phyloP scores from a whole-genome alignment of 2,329 filamentous ascomycete genomes.

The Microcyclospora tardicrescens region DNA sequence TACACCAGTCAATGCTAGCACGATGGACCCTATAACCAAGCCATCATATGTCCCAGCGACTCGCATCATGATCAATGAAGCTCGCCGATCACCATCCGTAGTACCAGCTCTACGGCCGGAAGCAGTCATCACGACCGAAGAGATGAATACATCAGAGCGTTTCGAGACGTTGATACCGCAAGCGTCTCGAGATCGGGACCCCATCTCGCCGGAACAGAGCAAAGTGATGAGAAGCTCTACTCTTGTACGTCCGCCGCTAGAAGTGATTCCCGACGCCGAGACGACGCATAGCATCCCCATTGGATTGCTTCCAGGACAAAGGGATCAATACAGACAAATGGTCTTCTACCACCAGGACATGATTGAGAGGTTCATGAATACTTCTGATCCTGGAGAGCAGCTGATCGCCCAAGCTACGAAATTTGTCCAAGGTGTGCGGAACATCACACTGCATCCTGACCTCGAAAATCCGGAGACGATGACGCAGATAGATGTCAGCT shows the following conservation, averaged over 20 bases:
- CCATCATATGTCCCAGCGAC: constrained; percentile 2
- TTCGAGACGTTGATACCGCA: constrained; percentile 22
- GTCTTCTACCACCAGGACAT: constrained; percentile 11
- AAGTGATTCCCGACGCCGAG: too few species aligned
- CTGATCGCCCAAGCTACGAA: constrained; percentile 10
- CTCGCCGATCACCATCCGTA: constrained; percentile 21
- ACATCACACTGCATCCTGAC: constrained; percentile 21
- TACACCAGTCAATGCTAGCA: too few species aligned
- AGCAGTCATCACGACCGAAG: constrained; percentile 16
- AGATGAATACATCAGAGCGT: constrained; percentile 22
- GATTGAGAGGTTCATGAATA: constrained; percentile 15
- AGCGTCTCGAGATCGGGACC: background rate
- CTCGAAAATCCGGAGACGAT: constrained; percentile 21
- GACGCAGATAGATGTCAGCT: constrained; percentile 15
- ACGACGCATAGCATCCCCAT: constrained; percentile 16
- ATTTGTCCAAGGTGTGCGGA: constrained; percentile 15
- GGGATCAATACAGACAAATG: constrained; percentile 18
- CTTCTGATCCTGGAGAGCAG: constrained; percentile 5
- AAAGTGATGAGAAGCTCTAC: too few species aligned
- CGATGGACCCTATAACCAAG: too few species aligned
- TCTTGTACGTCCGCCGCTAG: too few species aligned
- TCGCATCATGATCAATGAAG: background rate
- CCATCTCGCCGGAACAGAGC: background rate
- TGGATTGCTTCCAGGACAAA: constrained; percentile 17
- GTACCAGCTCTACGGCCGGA: constrained; percentile 19